These are phyloP conservation scores for Hypoxylon sp. DNA, from an alignment of 2,329 filamentous ascomycete genomes.

Conservation along the genomic window DNA sequence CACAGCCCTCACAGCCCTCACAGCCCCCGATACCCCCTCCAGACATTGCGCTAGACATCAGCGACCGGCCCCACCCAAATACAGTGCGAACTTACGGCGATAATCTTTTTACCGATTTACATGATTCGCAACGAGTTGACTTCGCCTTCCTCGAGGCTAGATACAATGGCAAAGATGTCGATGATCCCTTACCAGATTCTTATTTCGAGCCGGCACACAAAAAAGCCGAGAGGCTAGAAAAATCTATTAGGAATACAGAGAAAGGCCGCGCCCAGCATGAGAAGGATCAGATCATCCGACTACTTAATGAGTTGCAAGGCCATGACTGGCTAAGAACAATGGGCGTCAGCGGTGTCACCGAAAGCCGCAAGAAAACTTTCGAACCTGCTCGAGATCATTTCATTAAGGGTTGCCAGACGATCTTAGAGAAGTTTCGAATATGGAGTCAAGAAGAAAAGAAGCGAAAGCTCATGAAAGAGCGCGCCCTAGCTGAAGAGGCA, in stretches of 20 bases:
- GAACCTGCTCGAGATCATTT: conserved; percentile 89
- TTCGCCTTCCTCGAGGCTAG: conserved; percentile 68
- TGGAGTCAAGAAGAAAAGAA: conserved; percentile 94
- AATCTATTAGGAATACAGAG: conserved; percentile 74
- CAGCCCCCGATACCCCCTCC: conserved; percentile 53
- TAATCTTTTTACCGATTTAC: conserved; percentile 69
- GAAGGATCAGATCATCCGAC: conserved; percentile 73
- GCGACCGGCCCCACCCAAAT: conserved; percentile 54
- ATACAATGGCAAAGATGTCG: conserved; percentile 59
- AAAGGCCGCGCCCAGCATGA: conserved; percentile 77
- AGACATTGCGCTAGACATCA: conserved; percentile 40
- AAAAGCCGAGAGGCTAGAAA: conserved; percentile 72
- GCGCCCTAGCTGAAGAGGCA: conserved; percentile 66
- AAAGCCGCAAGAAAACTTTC: conserved; percentile 87
- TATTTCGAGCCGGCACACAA: conserved; percentile 70
- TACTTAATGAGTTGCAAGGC: conserved; percentile 86
- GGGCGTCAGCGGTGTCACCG: conserved; percentile 88
- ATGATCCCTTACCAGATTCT: conserved; percentile 71
- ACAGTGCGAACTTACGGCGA: conserved; percentile 69
- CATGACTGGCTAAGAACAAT: conserved; percentile 94
- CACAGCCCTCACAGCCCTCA: too few relatives aligned
- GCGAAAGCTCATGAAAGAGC: conserved; percentile 82
- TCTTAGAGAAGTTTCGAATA: conserved; percentile 87
- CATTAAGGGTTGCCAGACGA: conserved; percentile 82
- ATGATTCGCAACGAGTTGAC: conserved; percentile 70